Evolutionary conservation across 2,329 filamentous ascomycete species (phyloP), one percentile per base, ranked within the genome.

Genomic region (Fusarium beomiforme): DNA sequence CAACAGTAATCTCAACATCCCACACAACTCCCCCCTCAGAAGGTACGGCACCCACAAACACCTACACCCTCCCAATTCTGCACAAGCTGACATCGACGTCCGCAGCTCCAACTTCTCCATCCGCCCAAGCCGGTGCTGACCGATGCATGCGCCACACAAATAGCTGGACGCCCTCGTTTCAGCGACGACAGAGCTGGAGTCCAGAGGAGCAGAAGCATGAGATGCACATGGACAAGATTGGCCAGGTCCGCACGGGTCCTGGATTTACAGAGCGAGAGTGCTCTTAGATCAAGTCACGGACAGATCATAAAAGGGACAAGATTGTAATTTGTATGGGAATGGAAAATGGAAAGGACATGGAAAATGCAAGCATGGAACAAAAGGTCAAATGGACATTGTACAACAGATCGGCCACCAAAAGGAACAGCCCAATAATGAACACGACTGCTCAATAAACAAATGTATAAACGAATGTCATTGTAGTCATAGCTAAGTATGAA

Each of bases 121-220:
- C 65, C 19, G 69, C 69, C 36, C 65, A 77, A 59, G 76, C 77
- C 63, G 75, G 72, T 17, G 78, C 78, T 51, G 75, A 74, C 57
- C 79, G 79, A 54, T 79, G 77, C 72, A 79, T 80, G 72, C 72
- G 76, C 37, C 77, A 77, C 71, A 78, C 80, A 4, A 76, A 75
- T 60, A 75, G 70, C 67, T 89, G 87, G 87, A 82, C 82, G 71
- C 87, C 87, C 33, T 60, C 70, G 3, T 33, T 73, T 34, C 59
- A 82, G 70, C 81, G 84, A 13, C 83, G 85, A 49, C 84, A 85
- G 76, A 87, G 86, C 79, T 89, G 84, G 81, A 84, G 81, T 74
- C 80, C 81, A 37, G 85, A 90, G 78, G 87, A 88, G 75, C 83
- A 83, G 77, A 88, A 87, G 78, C 86, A 83, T 68, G 79, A 79